Percentiles rank a stretch among this genome's conserved stretches.
Conservation (phyloP, 106 monocot genomes). For the Dactylorhiza incarnata region DNA sequence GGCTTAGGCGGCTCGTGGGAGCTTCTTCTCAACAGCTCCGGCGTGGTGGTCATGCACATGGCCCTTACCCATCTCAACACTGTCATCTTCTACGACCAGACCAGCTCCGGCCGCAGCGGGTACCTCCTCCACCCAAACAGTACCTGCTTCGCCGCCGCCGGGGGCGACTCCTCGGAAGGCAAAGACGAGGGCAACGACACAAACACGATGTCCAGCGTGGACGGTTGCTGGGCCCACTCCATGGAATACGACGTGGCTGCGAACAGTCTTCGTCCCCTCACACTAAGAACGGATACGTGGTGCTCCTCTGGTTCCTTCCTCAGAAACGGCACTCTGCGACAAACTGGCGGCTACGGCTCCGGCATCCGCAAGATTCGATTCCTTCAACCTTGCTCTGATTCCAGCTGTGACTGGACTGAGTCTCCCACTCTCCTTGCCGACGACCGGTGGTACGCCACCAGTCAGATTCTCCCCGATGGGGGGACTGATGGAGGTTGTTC, state of each 20-base stretch:
- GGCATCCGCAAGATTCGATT: conserved; percentile 27
- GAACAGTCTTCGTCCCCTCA: conserved; percentile 28
- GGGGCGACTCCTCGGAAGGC: background rate
- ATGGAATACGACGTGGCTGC: conserved; percentile 25
- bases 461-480: conserved; percentile 32
- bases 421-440: conserved; percentile 13
- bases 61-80: conserved; percentile 30
- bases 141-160: background rate
- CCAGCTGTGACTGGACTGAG: conserved; percentile 24
- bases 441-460: conserved; percentile 39
- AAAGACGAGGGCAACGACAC: background rate
- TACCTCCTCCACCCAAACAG: conserved; percentile 9
- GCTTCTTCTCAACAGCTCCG: conserved; percentile 45
- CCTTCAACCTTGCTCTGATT: conserved; percentile 26
- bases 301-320: conserved; percentile 50
- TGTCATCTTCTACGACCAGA: conserved; percentile 45
- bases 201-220: background rate
- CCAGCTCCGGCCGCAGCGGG: conserved; percentile 28
- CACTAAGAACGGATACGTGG: conserved; percentile 26
- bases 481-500: background rate
- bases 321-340: conserved; percentile 27
- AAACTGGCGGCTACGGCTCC: conserved; percentile 39
- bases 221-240: conserved; percentile 28
- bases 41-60: conserved; percentile 61
- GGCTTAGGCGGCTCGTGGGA: conserved; percentile 23